A percentile compares a stretch with the other conserved stretches of the same genome.
phyloP scores from a whole-genome alignment of 305 asterid genomes.

The Fraxinus sp. region DNA sequence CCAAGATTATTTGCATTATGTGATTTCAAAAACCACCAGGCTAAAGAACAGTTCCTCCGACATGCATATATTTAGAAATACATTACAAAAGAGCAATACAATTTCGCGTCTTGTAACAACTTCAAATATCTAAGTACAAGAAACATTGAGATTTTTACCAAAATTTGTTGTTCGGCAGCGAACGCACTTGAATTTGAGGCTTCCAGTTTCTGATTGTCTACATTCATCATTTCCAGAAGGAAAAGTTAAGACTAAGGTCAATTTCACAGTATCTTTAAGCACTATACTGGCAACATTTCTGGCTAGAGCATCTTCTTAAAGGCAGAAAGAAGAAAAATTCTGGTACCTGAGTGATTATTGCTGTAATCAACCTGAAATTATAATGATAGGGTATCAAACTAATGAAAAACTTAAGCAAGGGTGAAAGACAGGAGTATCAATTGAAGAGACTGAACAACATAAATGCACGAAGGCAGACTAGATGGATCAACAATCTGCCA shows the following conservation, averaged over 20 bases:
- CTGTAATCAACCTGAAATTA: conserved; percentile 57
- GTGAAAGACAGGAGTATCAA: conserved; percentile 18
- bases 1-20: conserved; percentile 8
- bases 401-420: conserved; percentile 11
- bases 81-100: conserved; percentile 12
- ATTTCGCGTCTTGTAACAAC: not conserved
- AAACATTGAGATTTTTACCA: conserved; percentile 40
- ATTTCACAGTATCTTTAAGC: conserved; percentile 19
- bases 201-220: conserved; percentile 67
- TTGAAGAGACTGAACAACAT: conserved; percentile 14
- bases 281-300: conserved; percentile 1
- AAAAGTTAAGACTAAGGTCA: conserved; percentile 18
- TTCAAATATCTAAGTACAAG: conserved; percentile 5
- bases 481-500: conserved; percentile 24
- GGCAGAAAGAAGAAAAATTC: conserved; percentile 5
- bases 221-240: conserved; percentile 34
- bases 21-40: conserved; percentile 10
- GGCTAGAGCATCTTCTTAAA: not conserved
- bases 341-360: conserved; percentile 60
- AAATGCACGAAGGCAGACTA: conserved; percentile 24
- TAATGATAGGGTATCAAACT: conserved; percentile 29
- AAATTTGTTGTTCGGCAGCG: conserved; percentile 92
- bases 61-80: conserved; percentile 25
- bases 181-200: conserved; percentile 58
- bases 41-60: conserved; percentile 5